Evolutionary conservation across 2,329 filamentous ascomycete genomes (phyloP).

Genomic region (Celoporthe dispersa): DNA sequence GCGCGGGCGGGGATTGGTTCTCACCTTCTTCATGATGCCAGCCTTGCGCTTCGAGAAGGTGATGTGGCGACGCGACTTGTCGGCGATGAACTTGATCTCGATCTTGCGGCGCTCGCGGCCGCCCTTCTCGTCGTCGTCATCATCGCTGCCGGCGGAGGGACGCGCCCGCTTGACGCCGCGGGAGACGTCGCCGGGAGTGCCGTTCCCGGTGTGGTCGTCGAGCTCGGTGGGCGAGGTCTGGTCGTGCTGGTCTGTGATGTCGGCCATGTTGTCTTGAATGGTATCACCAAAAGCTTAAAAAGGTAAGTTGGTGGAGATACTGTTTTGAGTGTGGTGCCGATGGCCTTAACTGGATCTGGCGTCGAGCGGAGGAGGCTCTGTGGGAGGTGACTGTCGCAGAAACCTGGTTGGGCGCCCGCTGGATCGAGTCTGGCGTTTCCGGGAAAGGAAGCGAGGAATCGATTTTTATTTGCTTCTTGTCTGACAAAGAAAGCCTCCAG

Average conservation of each 20-base stretch:
- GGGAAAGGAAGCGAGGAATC: slow-evolving; percentile 53
- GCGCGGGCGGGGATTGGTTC: not conserved
- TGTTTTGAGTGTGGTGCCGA: slow-evolving; percentile 69
- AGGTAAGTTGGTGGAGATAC: slow-evolving; percentile 64
- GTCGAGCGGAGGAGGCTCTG: slow-evolving; percentile 55
- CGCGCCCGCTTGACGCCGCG: slow-evolving; percentile 91
- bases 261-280: slow-evolving; percentile 64
- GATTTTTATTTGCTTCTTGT: slow-evolving; percentile 46
- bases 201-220: slow-evolving; percentile 74
- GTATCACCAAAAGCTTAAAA: slow-evolving; percentile 57
- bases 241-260: slow-evolving; percentile 79
- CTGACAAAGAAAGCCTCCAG: slow-evolving; percentile 36
- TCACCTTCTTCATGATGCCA: slow-evolving; percentile 99
- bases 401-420: slow-evolving; percentile 58
- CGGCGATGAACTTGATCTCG: slow-evolving; percentile 99
- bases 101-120: slow-evolving; percentile 99
- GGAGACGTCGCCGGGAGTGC: slow-evolving; percentile 67
- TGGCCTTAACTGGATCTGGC: slow-evolving; percentile 70
- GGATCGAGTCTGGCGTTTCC: slow-evolving; percentile 53
- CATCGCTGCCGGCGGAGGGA: slow-evolving; percentile 83
- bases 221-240: slow-evolving; percentile 75
- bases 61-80: slow-evolving; percentile 99
- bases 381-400: slow-evolving; percentile 54
- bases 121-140: slow-evolving; percentile 97
- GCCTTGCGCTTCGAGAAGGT: slow-evolving; percentile 99